Conservation (phyloP, 345 rosid genomes). For the Murraya koenigii region DNA sequence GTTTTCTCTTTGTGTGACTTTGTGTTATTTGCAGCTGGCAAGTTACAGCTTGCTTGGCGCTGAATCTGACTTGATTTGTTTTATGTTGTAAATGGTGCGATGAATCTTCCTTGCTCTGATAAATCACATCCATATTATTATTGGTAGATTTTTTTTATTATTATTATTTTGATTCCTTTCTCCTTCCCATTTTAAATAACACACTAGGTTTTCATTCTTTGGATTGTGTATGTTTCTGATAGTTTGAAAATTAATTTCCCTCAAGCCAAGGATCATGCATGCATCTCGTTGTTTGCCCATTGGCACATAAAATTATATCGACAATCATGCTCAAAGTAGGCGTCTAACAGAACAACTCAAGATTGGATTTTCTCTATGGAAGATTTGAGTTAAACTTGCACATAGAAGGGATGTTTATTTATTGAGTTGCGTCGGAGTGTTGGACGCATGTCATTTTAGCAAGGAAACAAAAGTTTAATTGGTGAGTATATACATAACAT, state of each 20-base stretch:
- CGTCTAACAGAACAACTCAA: neutral
- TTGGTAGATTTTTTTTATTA: neutral
- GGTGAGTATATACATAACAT: neutral
- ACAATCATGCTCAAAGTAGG: neutral
- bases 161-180: neutral
- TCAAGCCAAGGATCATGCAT: neutral
- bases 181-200: neutral
- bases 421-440: neutral
- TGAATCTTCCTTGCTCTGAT: neutral
- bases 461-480: neutral
- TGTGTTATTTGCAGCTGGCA: neutral
- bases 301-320: neutral
- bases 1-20: too few species aligned
- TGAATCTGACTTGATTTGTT: neutral
- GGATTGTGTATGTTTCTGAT: neutral
- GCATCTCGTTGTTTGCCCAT: neutral
- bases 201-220: neutral
- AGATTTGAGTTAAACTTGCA: too few species aligned
- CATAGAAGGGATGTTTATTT: too few species aligned
- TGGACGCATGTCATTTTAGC: neutral
- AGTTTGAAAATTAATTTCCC: neutral
- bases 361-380: too few species aligned
- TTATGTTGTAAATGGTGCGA: neutral
- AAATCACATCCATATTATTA: too few species aligned
- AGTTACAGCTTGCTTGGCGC: neutral